Base-by-base conservation (phyloP, 106 monocot species). In the Triglochin maritima region DNA sequence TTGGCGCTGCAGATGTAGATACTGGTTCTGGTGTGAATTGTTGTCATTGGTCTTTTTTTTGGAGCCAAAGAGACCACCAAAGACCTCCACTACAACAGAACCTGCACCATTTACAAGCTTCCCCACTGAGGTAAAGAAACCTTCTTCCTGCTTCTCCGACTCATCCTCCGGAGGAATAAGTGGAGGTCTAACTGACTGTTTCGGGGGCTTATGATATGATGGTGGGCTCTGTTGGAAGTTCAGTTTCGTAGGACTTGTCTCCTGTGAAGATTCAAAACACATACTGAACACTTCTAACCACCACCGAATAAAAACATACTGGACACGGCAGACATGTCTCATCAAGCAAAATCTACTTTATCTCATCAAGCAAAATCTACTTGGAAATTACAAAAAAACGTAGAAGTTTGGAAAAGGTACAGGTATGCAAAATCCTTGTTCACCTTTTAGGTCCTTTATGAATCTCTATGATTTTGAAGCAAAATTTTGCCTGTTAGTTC, bases 121-220 rank as follows among this genome's bases (percentile, higher is more conserved):
- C 50, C 75, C 69, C 1, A 79, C 49, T 11, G 98, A 86, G 17
- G 84, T 71, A 64, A 98, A 82, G 57, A 86, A 59, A 15, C 92
- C 79, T 73, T 84, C 94, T 64, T 94, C 86, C 13, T 82, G 82
- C 71, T 81, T 88, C 45, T 76, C 79, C 43, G 67, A 15, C 56
- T 80, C 83, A 54, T 75, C 69, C 46, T 85, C 89, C 8, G 42
- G 43, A 44, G 86, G 86, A 44, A 99, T 88, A 17, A 92, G 57
- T 17, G 92, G 86, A 9, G 86, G 89, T 59, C 98, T 66, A 6
- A 82, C 69, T 2, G 81, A 81, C 52, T 64, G 14, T 63, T 80
- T 89, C 16, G 79, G 44, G 54, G 79, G 82, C 59, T 87, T 92
- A 72, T 89, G 88, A 49, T 89, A 86, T 9, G 64, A 12, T 57